phyloP scores from a whole-genome alignment of 2,329 filamentous ascomycete genomes.

The Alternaria angustiovoidea region DNA sequence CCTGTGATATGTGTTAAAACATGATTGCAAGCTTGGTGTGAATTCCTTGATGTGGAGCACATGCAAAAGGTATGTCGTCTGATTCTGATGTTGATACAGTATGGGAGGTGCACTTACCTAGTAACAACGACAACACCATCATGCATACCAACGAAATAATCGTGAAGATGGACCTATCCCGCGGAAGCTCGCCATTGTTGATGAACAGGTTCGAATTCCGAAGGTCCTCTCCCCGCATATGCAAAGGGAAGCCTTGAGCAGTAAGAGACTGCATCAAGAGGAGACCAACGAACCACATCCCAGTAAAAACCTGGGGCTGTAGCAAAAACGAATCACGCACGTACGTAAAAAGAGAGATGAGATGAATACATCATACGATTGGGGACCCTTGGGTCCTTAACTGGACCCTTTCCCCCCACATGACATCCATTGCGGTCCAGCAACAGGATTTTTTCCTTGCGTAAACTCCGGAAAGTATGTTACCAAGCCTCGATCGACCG shows the following conservation, averaged over 20 bases:
- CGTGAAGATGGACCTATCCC: constrained; percentile 5
- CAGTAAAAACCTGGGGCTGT: background rate
- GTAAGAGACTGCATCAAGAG: constrained; percentile 2
- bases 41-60: background rate
- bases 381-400: constrained; percentile 6
- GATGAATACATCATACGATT: constrained; percentile 1
- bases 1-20: constrained; percentile 2
- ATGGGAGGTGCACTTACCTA: background rate
- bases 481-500: background rate
- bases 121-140: constrained; percentile 10
- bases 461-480: background rate
- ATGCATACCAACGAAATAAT: constrained; percentile 5
- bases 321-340: background rate
- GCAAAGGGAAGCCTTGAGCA: background rate
- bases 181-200: background rate
- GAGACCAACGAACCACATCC: background rate
- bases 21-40: background rate
- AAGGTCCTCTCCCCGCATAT: background rate
- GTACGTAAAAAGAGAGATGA: background rate
- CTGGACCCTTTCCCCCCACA: constrained; percentile 1
- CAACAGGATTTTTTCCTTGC: constrained; percentile 2
- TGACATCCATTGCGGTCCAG: constrained; percentile 1
- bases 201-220: background rate
- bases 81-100: background rate
- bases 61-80: background rate